Base-by-base conservation (phyloP, 148 eudicot species). In the Arctostaphylos glauca region DNA sequence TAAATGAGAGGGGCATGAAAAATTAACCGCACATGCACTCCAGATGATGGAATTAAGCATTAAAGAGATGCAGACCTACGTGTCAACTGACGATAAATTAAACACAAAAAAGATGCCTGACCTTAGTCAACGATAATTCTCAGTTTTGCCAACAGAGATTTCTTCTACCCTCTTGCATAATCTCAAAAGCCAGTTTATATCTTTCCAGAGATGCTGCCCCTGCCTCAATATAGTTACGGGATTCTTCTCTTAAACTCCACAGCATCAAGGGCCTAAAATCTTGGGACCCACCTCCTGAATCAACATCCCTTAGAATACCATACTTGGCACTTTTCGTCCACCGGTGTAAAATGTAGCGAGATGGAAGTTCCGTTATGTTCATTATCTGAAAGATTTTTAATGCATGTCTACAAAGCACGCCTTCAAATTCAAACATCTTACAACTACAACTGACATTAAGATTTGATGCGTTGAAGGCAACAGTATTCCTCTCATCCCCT, bases 381-480 rank as follows among this genome's bases (percentile, higher is more conserved):
- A 89, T 84, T 59, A 90, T 90, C 80, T 90, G 93, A 66, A 87
- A 90, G n/a, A 90, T 89, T 84, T 90, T 89, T 66, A 90, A 74
- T 2, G 91, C 90, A 81, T 90, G 93, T 72, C 93, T 87, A 70
- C 93, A 90, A 38, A 90, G 93, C 64, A 90, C 55, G 1, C 93
- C 93, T 85, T 90, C 93, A 74, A 87, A 90, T 83, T 90, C 91
- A 82, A 90, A 90, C 93, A 90, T 87, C 78, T 85, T 90, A 77
- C 93, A 90, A 79, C 93, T 90, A 81, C 93, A 90, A 80, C 81
- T 87, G 58, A 86, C 81, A 58, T 89, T 90, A 78, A 87, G 88
- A 83, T 90, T 90, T 44, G 91, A 84, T 31, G 93, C 87, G 71
- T 90, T 90, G 77, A 90, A 83, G 25, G 91, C 91, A 84, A 90